Evolutionary conservation across 2,329 filamentous ascomycete genomes (phyloP).

Genomic region (Microdochium paspali): DNA sequence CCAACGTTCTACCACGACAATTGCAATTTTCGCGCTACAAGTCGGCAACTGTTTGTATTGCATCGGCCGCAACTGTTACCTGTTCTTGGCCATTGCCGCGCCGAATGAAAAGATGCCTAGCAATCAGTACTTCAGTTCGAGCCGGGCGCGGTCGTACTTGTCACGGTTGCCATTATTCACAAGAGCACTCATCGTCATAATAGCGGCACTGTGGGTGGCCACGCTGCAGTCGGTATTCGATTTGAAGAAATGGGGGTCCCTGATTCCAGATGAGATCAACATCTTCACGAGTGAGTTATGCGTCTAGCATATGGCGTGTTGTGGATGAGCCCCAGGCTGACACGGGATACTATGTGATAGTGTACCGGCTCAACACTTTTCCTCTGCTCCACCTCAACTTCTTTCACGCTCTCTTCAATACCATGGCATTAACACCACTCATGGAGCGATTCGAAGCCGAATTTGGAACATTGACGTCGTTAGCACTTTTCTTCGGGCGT

Average conservation of each 20-base stretch:
- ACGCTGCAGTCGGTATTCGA: conserved; percentile 63
- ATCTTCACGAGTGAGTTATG: conserved; percentile 63
- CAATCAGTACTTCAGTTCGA: conserved; percentile 53
- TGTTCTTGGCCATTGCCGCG: neutral
- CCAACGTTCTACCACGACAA: too few species aligned
- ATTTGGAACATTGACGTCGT: conserved; percentile 80
- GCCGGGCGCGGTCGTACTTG: conserved; percentile 70
- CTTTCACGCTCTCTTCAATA: conserved; percentile 72
- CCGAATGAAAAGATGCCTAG: conserved; percentile 16
- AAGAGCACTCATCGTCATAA: conserved; percentile 55
- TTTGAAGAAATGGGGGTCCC: conserved; percentile 64
- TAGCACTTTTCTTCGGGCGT: conserved; percentile 87
- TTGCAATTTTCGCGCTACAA: too few species aligned
- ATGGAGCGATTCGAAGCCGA: conserved; percentile 90
- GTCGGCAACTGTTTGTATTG: neutral
- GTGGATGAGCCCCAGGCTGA: neutral
- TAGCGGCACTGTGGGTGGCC: conserved; percentile 60
- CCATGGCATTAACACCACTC: conserved; percentile 73
- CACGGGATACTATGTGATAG: conserved; percentile 31
- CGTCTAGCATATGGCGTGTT: conserved; percentile 1
- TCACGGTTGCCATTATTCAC: conserved; percentile 84
- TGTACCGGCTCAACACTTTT: conserved; percentile 89
- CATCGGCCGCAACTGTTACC: neutral
- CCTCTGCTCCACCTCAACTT: conserved; percentile 77
- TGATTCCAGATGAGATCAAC: conserved; percentile 69